Evolutionary conservation across 106 monocot species (phyloP), one percentile per base, ranked within the genome.

Genomic region (Dendrobium officinale): DNA sequence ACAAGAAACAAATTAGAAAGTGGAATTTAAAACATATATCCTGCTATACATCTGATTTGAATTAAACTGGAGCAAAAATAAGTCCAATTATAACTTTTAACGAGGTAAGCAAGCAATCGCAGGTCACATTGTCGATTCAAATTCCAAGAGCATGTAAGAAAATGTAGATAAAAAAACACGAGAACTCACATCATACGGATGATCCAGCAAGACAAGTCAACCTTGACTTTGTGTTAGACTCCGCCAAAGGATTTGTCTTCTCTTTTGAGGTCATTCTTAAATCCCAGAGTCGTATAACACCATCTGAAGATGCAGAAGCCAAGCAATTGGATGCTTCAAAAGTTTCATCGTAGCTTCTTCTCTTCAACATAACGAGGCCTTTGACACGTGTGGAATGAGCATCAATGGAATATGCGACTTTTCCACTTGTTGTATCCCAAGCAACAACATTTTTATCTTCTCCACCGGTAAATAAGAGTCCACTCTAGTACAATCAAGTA

Each of bases 251-350:
- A 80, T 4, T 75, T 55, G 83, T 51, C 72, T 89, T 95, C 75
- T 84, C 85, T 11, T 85, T 87, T 1, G 88, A 67, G 45, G 67
- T 85, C 86, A 88, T 95, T 10, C 91, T 80, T n/a, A 88, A 22
- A 87, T 98, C 97, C 97, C 97, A 98, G 0, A 92, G 75, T 77
- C 90, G 85, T 77, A 98, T 86, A 24, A 92, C 82, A 58, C 97
- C 97, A 88, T 98, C 94, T 29, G 94, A 88, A n/a, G 97, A 91
- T 42, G 94, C 97, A 55, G 97, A 94, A 84, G 91, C 89, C 37
- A 98, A 40, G 51, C 86, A 77, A 55, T 91, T 77, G 11, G 89
- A 82, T 8, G 73, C 51, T 75, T 88, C 94, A 55, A 77, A 87
- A 77, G 44, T 42, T 75, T 86, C 75, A 43, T 47, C 54, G 29